phyloP scores from a whole-genome alignment of 2,329 filamentous ascomycete species.

The Aspergillus aculeatus region DNA sequence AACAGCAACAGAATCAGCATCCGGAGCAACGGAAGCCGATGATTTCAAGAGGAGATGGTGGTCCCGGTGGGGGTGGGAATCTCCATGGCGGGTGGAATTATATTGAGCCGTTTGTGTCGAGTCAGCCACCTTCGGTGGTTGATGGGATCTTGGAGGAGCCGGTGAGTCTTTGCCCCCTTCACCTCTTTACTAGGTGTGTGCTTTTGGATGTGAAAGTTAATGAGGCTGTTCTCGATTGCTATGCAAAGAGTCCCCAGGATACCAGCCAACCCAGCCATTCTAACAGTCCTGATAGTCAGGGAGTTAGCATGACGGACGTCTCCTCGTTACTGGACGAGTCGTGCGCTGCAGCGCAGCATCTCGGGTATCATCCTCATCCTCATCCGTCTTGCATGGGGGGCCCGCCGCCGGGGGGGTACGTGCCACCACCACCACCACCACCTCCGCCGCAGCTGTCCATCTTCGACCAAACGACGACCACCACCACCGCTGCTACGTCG shows the following conservation, averaged over 20 bases:
- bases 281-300: constrained; percentile 28
- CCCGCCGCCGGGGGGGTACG: background rate
- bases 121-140: constrained; percentile 3
- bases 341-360: constrained; percentile 9
- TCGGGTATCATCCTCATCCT: constrained; percentile 1
- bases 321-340: constrained; percentile 12
- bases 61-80: background rate
- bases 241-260: background rate
- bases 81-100: background rate
- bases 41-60: constrained; percentile 4
- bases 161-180: background rate
- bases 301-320: constrained; percentile 13
- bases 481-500: constrained; percentile 7
- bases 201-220: background rate
- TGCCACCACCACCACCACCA: background rate
- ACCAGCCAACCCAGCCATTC: constrained; percentile 20
- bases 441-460: background rate
- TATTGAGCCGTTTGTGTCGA: constrained; percentile 1
- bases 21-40: constrained; percentile 16
- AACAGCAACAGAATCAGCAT: background rate
- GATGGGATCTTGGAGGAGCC: constrained; percentile 8
- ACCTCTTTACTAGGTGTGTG: background rate
- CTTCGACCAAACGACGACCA: constrained; percentile 19
- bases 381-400: background rate
- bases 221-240: background rate